Percentiles rank a stretch among this genome's conserved stretches.
Evolutionary conservation across 306 rosid species (phyloP).

Genomic region (Vicia villosa): DNA sequence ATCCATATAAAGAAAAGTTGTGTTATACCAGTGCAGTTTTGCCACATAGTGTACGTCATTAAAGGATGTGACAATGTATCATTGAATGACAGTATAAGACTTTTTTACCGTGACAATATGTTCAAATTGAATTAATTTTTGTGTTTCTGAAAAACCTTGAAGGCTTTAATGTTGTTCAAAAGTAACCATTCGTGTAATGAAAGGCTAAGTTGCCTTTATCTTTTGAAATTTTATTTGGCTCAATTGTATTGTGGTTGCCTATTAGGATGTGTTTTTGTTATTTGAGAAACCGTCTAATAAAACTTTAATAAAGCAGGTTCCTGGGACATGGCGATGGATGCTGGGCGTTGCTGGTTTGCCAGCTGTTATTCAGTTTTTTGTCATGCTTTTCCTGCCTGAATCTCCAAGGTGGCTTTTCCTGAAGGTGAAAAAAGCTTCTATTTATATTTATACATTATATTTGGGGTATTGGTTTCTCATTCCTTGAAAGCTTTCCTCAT

Average conservation of each 20-base stretch:
- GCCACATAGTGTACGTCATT: neutral
- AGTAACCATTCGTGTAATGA: conserved; percentile 3
- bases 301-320: conserved; percentile 53
- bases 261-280: neutral
- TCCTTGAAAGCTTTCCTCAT: conserved; percentile 3
- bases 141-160: neutral
- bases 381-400: conserved; percentile 73
- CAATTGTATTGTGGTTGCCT: conserved; percentile 3
- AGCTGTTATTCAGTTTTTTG: conserved; percentile 65
- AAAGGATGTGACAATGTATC: neutral
- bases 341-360: conserved; percentile 75
- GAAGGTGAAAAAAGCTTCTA: conserved; percentile 47
- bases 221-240: conserved; percentile 13
- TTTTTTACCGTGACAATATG: neutral
- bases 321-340: conserved; percentile 95
- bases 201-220: neutral
- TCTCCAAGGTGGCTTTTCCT: conserved; percentile 86
- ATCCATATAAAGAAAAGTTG: neutral
- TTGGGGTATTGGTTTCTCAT: neutral
- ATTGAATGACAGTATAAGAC: neutral
- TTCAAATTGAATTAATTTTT: neutral
- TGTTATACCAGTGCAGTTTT: neutral
- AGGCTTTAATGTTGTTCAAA: neutral
- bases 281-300: conserved; percentile 21
- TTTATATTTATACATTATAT: conserved; percentile 1